Percentiles rank a stretch among this genome's conserved stretches.
Evolutionary conservation across 495 filamentous ascomycete genomes (phyloP).

Genomic region (Hapsidospora chrysogenum): DNA sequence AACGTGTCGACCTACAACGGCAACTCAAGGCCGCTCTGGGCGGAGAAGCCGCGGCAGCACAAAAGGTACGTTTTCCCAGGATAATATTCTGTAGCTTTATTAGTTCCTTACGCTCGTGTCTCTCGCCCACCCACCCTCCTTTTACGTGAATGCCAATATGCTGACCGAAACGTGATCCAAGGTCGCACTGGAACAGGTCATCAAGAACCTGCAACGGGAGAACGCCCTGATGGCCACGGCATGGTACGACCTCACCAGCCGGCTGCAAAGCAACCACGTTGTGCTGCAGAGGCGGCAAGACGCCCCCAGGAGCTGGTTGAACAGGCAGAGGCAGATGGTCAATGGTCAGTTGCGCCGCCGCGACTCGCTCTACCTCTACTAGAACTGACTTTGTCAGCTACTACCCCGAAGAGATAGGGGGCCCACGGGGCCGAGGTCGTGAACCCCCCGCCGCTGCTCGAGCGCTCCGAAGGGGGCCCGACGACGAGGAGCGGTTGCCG

Average conservation of each 20-base stretch:
- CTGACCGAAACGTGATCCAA: too few species aligned
- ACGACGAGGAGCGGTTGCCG: too few species aligned
- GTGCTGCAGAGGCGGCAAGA: conserved; percentile 59
- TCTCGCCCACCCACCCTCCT: too few species aligned
- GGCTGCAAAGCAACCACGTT: conserved; percentile 80
- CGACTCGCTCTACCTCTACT: conserved; percentile 1
- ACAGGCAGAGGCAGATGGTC: conserved; percentile 67
- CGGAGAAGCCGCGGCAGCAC: conserved; percentile 23
- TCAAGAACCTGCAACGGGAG: conserved; percentile 63
- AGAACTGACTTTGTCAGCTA: conserved; percentile 12
- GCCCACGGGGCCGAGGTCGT: too few species aligned
- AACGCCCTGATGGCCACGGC: conserved; percentile 72
- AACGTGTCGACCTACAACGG: conserved; percentile 28
- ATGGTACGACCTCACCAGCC: conserved; percentile 77
- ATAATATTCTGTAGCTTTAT: conserved; percentile 4
- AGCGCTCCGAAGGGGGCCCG: too few species aligned
- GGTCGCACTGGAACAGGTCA: conserved; percentile 45
- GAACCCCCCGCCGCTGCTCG: too few species aligned
- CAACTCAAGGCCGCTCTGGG: conserved; percentile 26
- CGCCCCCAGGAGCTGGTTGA: conserved; percentile 73
- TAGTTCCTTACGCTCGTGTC: too few species aligned
- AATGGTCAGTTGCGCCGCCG: conserved; percentile 24
- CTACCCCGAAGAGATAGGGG: conserved; percentile 33
- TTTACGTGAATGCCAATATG: too few species aligned
- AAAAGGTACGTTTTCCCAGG: conserved; percentile 24